Percentiles rank a stretch among this genome's conserved stretches.
Conservation (phyloP, 2,329 filamentous ascomycete species). For the Venturia aucupariae region DNA sequence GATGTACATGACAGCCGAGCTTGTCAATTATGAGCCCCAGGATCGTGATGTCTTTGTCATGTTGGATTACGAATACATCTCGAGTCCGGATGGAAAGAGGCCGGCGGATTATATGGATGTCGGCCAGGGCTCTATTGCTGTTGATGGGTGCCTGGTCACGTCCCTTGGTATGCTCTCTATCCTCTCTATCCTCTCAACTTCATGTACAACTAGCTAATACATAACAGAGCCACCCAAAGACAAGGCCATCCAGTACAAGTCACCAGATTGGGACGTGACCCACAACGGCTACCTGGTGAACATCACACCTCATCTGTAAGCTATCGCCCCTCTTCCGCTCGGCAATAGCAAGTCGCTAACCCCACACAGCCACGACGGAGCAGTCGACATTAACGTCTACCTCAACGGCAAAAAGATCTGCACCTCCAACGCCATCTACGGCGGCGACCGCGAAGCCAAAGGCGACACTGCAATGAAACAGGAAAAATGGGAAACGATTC, state of each 20-base stretch:
- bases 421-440: conserved; percentile 13
- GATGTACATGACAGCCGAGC: conserved; percentile 6
- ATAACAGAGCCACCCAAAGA: conserved; percentile 8
- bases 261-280: conserved; percentile 7
- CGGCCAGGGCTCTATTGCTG: conserved; percentile 8
- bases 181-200: too few relatives aligned
- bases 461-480: conserved; percentile 2
- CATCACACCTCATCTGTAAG: conserved; percentile 11
- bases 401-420: conserved; percentile 10
- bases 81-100: background rate
- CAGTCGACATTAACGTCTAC: conserved; percentile 8
- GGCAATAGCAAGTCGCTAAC: background rate
- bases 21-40: conserved; percentile 10
- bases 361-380: conserved; percentile 9
- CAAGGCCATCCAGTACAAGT: conserved; percentile 11
- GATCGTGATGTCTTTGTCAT: conserved; percentile 12
- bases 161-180: background rate
- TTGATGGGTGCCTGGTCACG: conserved; percentile 7
- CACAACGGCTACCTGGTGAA: conserved; percentile 12
- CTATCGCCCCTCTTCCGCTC: background rate
- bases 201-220: background rate
- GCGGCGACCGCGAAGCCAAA: background rate
- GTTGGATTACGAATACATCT: conserved; percentile 13
- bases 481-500: conserved; percentile 14
- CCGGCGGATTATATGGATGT: conserved; percentile 13